Conservation (phyloP, 345 rosid species). For the Mercurialis annua region DNA sequence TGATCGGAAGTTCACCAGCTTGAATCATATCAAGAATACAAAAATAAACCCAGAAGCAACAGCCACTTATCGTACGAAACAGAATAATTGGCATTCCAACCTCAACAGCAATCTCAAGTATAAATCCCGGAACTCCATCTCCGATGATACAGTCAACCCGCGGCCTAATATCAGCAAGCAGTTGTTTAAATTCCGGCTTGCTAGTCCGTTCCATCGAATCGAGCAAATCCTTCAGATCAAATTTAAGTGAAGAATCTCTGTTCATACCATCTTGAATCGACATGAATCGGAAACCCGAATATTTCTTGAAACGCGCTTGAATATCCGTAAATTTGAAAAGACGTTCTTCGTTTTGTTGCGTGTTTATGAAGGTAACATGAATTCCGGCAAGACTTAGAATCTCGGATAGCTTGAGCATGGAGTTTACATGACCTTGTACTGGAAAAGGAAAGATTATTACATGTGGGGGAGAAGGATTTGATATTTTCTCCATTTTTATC, state of each 20-base stretch:
- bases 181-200: conserved; percentile 18
- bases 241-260: conserved; percentile 19
- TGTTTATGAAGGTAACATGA: conserved; percentile 53
- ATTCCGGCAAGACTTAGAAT: conserved; percentile 43
- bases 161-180: conserved; percentile 15
- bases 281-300: conserved; percentile 33
- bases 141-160: conserved; percentile 33
- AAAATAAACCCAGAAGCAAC: conserved; percentile 10
- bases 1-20: conserved; percentile 43
- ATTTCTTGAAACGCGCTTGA: conserved; percentile 33
- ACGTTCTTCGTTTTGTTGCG: conserved; percentile 33
- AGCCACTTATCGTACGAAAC: conserved; percentile 20
- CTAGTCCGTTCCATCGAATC: conserved; percentile 11
- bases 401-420: conserved; percentile 63
- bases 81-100: conserved; percentile 31
- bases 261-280: conserved; percentile 35
- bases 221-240: conserved; percentile 19
- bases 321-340: conserved; percentile 22
- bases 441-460: conserved; percentile 58
- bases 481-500: conserved; percentile 8
- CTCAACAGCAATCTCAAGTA: conserved; percentile 33
- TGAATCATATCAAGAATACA: conserved; percentile 31
- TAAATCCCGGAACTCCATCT: conserved; percentile 32
- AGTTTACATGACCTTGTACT: conserved; percentile 58
- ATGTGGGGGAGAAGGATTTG: conserved; percentile 20